phyloP scores from a whole-genome alignment of 371 early-diverging fungal species.

The Apophysomyces variabilis region DNA sequence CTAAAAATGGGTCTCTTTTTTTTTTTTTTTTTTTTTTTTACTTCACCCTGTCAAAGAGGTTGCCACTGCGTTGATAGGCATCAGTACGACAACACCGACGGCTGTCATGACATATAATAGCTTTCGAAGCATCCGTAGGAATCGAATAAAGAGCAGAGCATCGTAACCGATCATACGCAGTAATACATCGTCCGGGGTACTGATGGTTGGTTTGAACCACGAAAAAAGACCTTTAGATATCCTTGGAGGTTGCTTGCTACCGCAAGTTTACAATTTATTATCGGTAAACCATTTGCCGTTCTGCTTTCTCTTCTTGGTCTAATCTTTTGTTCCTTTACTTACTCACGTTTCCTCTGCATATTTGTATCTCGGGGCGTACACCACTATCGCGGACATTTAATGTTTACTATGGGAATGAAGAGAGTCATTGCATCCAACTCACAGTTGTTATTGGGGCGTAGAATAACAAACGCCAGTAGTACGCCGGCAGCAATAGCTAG shows the following conservation, averaged over 20 bases:
- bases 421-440: constrained; percentile 19
- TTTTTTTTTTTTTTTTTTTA: no score
- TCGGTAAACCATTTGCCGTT: neutral
- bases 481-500: constrained; percentile 50
- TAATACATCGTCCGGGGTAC: constrained; percentile 61
- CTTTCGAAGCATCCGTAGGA: constrained; percentile 64
- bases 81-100: constrained; percentile 63
- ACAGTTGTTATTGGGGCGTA: constrained; percentile 60
- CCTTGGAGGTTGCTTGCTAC: constrained; percentile 71
- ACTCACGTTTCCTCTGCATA: constrained; percentile 50
- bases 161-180: constrained; percentile 78
- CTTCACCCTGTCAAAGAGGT: constrained; percentile 59
- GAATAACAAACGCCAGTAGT: constrained; percentile 42
- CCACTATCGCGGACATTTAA: constrained; percentile 29
- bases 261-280: constrained; percentile 6
- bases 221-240: constrained; percentile 60
- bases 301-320: neutral
- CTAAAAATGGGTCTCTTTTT: no score
- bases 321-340: neutral
- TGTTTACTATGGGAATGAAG: constrained; percentile 4
- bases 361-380: constrained; percentile 57
- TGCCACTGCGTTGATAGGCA: constrained; percentile 68
- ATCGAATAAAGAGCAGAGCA: constrained; percentile 78
- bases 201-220: constrained; percentile 69
- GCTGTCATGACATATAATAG: constrained; percentile 62